These are phyloP conservation scores for Angomonas deanei DNA, from an alignment of 208 protist species.

Conservation along the genomic window DNA sequence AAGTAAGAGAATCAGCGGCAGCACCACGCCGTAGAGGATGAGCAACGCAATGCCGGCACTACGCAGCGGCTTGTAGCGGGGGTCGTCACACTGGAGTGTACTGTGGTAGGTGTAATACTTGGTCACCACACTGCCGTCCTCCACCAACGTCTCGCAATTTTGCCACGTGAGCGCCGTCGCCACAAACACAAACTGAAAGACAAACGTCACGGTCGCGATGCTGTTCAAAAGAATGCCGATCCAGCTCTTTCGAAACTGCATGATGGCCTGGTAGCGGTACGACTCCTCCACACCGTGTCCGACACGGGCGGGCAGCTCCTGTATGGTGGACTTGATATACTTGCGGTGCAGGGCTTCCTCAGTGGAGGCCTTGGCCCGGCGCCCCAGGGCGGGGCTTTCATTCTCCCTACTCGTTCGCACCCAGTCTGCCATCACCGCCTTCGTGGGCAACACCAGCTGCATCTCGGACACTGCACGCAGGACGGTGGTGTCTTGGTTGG, in stretches of 20 bases:
- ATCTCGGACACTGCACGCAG: background rate
- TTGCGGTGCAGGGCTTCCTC: background rate
- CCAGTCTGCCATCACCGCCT: background rate
- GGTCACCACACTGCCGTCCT: background rate
- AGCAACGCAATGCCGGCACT: constrained; percentile 3
- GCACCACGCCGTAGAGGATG: constrained; percentile 15
- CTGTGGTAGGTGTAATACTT: constrained; percentile 1
- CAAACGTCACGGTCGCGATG: constrained; percentile 8
- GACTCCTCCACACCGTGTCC: constrained; percentile 4
- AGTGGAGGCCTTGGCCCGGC: background rate
- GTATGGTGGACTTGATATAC: background rate
- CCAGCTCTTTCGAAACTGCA: constrained; percentile 15
- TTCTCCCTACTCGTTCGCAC: background rate
- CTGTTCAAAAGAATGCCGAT: constrained; percentile 11
- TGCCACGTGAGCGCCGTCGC: constrained; percentile 13
- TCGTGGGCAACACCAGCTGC: background rate
- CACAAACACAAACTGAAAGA: constrained; percentile 13
- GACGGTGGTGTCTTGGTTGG: background rate
- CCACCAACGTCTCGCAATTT: constrained; percentile 9
- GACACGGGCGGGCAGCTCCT: background rate
- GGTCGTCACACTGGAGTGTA: constrained; percentile 6
- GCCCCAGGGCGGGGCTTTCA: background rate
- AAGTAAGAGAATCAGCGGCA: constrained; percentile 1
- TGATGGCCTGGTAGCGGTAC: constrained; percentile 12
- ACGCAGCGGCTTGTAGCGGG: constrained; percentile 1